Base-by-base conservation (phyloP, 495 filamentous ascomycete species). In the Penicillium diatomitis region DNA sequence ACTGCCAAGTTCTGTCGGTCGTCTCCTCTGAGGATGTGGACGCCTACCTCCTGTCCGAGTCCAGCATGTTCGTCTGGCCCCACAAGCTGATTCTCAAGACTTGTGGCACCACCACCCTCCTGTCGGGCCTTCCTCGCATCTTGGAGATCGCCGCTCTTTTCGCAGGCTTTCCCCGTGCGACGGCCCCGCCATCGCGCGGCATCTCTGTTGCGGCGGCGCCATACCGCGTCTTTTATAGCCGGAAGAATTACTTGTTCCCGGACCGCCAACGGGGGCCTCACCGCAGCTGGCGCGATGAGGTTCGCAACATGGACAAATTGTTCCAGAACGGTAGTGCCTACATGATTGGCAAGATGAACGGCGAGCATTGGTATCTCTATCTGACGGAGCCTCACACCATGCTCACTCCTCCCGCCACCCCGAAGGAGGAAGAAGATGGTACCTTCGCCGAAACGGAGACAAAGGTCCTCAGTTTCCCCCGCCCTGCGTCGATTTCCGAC, bases 281-380 rank as follows among this genome's bases (percentile, higher is more conserved):
- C 64, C 85, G 88, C 49, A 97, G 90, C 80, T 99, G 94, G 94
- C 83, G 88, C 55, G 82, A 96, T 57, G 94, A 99, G 63, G 94
- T 99, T 54, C 83, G 81, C 47, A 92, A 80, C 52, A 75, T 99
- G 50, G 94, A 99, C 70, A 80, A 82, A 57, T 84, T 87, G 58
- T 97, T 97, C 64, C 74, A 85, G 41, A 85, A 87, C 48, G 94
- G 94, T 38, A 97, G 91, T 66, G 94, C 94, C 32, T 99, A 99
- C 70, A 94, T 97, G 90, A 92, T 99, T 52, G 94, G 94, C 55
- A 96, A 95, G 68, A 96, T 97, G 90, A 99, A 99, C 60, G 91
- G 92, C 51, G 94, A 97, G 68, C 94, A 99, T 60, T 99, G 94
- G 94, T 97, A 97, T 61, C 73, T 99, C 36, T 99, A 97, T 67